Evolutionary conservation across 805 yeast genomes (phyloP).

Genomic region (Candida glaebosa): DNA sequence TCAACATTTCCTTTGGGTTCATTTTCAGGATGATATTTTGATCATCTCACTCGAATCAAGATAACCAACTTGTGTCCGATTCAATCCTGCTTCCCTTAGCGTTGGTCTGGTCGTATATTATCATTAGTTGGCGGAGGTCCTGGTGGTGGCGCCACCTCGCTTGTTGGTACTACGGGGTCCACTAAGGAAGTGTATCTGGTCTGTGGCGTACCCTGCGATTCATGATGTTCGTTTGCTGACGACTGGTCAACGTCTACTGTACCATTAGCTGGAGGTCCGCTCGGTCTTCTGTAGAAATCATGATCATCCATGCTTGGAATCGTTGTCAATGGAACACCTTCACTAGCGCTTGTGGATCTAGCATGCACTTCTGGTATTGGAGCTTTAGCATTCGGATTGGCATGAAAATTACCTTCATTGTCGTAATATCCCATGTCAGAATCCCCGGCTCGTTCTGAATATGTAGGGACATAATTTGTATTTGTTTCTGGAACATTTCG

Average conservation of each 20-base stretch:
- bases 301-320: slow-evolving; percentile 8
- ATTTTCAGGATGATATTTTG: too few relatives aligned
- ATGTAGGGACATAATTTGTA: slow-evolving; percentile 58
- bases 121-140: slow-evolving; percentile 1
- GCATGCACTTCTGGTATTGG: slow-evolving; percentile 19
- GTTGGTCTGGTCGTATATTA: neutral
- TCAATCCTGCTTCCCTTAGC: neutral
- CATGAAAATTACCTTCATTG: slow-evolving; percentile 46
- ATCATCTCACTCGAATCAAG: too few relatives aligned
- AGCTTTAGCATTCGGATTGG: slow-evolving; percentile 27
- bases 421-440: slow-evolving; percentile 80
- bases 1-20: too few relatives aligned
- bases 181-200: neutral
- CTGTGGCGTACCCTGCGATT: too few relatives aligned
- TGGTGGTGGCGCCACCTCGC: neutral
- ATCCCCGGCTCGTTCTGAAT: slow-evolving; percentile 63
- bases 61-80: neutral
- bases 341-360: slow-evolving; percentile 14
- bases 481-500: slow-evolving; percentile 41
- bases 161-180: neutral
- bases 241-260: neutral
- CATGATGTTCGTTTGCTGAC: too few relatives aligned
- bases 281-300: slow-evolving; percentile 13
- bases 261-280: slow-evolving; percentile 1
- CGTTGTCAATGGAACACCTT: slow-evolving; percentile 14